Evolutionary conservation across 106 monocot species (phyloP), one percentile per base, ranked within the genome.

Genomic region (Dendrobium huoshanense): DNA sequence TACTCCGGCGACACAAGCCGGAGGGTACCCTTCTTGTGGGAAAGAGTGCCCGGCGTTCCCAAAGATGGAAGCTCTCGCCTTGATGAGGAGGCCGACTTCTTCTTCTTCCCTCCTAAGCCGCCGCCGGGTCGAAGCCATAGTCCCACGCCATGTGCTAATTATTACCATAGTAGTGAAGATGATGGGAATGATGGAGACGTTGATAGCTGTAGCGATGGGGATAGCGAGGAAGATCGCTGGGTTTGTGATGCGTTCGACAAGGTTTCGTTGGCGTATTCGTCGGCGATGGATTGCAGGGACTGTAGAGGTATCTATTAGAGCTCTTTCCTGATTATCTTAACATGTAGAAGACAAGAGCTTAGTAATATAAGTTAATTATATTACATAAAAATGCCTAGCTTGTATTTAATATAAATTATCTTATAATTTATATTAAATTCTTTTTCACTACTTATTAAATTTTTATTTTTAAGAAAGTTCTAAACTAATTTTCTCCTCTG

Each of bases 1-100:
- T 31, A 55, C 31, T 29, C 84, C n/a, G 42, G 8, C 15, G 77
- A 78, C 15, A 77, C 77, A 4, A 72, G 85, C 68, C 79, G 51
- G 5, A 81, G 81, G 65, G 85, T 93, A 18, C 92, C 92, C 15
- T 93, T 93, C 85, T 59, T 61, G 16, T 93, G 92, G 92, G 92
- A 93, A 78, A 85, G 83, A 73, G 83, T 84, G 0, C 84, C 92
- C 0, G 92, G 92, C 13, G 86, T 93, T 47, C 88, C 88, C 7
- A 90, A 91, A 48, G 85, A 77, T 0, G 55, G 44, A 25, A 58
- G 27, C n/a, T 4, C 7, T 16, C 44, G 45, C n/a, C n/a, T 37
- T 2, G 37, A 19, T 9, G 79, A 37, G 24, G 51, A 54, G 7
- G 19, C 31, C 31, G 31, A 67, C 20, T 67, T 75, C 55, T 55